Percentiles rank a stretch among this genome's conserved stretches.
Evolutionary conservation across 441 rosid genomes (phyloP).

Genomic region (Pelargonium cotyledonis): DNA sequence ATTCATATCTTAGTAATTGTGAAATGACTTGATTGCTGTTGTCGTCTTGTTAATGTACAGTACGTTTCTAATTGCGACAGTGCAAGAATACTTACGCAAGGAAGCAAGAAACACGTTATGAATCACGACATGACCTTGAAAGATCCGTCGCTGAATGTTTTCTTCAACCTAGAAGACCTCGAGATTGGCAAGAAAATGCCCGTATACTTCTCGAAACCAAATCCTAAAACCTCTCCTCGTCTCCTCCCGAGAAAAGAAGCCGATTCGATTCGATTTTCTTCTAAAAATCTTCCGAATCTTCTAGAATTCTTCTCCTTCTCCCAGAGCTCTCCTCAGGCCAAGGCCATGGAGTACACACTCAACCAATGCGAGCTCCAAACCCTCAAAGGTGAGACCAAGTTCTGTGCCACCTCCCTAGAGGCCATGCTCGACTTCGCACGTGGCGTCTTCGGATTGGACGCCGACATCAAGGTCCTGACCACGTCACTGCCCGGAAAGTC

Average conservation of each 20-base stretch:
- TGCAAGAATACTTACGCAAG: background rate
- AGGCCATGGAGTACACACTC: slow-evolving; percentile 55
- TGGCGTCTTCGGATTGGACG: slow-evolving; percentile 34
- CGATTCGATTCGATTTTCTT: slow-evolving; percentile 56
- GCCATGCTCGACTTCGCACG: slow-evolving; percentile 61
- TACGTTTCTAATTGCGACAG: background rate
- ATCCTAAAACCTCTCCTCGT: slow-evolving; percentile 40
- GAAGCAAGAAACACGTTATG: too few relatives aligned
- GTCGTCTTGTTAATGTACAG: too few relatives aligned
- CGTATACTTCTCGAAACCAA: slow-evolving; percentile 36
- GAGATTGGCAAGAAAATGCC: slow-evolving; percentile 37
- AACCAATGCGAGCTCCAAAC: slow-evolving; percentile 41
- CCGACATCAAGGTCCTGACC: slow-evolving; percentile 33
- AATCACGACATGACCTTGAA: background rate
- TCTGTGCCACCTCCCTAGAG: slow-evolving; percentile 63
- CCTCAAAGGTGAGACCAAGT: slow-evolving; percentile 43
- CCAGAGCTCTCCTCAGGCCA: slow-evolving; percentile 54
- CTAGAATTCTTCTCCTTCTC: slow-evolving; percentile 52
- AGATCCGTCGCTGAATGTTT: slow-evolving; percentile 45
- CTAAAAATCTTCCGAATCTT: slow-evolving; percentile 38
- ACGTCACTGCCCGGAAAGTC: slow-evolving; percentile 24
- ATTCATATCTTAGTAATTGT: too few relatives aligned
- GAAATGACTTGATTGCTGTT: too few relatives aligned
- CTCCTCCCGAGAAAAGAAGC: slow-evolving; percentile 58
- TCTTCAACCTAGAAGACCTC: slow-evolving; percentile 47